Evolutionary conservation across 2,329 filamentous ascomycete genomes (phyloP).

Genomic region (Hypocreales sp.): DNA sequence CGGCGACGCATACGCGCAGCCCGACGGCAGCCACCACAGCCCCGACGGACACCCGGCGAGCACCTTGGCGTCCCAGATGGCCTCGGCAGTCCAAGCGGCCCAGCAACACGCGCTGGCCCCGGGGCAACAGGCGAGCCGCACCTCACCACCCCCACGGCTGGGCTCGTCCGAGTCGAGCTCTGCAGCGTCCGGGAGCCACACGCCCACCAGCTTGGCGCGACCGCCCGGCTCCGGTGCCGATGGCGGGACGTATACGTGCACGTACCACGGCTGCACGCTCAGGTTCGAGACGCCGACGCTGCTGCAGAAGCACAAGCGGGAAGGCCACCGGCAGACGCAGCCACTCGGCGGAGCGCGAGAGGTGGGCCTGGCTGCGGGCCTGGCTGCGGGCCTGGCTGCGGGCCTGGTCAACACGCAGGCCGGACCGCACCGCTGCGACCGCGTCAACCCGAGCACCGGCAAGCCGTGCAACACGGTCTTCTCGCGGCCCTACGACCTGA

Average conservation of each 20-base stretch:
- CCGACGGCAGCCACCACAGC: background rate
- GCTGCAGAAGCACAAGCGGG: slow-evolving; percentile 89
- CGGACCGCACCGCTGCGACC: slow-evolving; percentile 82
- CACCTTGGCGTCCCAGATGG: too few relatives aligned
- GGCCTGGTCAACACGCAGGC: slow-evolving; percentile 67
- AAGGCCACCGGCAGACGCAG: slow-evolving; percentile 70
- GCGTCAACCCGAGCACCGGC: slow-evolving; percentile 86
- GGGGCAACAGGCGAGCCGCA: background rate
- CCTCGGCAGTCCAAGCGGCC: too few relatives aligned
- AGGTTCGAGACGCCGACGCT: slow-evolving; percentile 79
- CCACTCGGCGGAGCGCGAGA: slow-evolving; percentile 16
- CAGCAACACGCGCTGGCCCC: slow-evolving; percentile 7
- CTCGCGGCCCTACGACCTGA: slow-evolving; percentile 90
- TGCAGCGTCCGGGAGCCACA: slow-evolving; percentile 18
- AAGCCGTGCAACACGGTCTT: slow-evolving; percentile 93
- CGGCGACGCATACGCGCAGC: slow-evolving; percentile 7
- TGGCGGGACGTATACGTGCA: slow-evolving; percentile 87
- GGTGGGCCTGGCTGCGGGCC: slow-evolving; percentile 29
- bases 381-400: too few relatives aligned
- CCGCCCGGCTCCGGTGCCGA: slow-evolving; percentile 56
- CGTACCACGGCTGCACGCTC: slow-evolving; percentile 76
- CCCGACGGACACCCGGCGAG: slow-evolving; percentile 7
- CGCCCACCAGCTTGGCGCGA: slow-evolving; percentile 22
- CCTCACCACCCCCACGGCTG: slow-evolving; percentile 17
- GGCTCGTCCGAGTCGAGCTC: slow-evolving; percentile 31